Base-by-base conservation (phyloP, 371 early-diverging fungal species). In the Choanephora cucurbitarum region DNA sequence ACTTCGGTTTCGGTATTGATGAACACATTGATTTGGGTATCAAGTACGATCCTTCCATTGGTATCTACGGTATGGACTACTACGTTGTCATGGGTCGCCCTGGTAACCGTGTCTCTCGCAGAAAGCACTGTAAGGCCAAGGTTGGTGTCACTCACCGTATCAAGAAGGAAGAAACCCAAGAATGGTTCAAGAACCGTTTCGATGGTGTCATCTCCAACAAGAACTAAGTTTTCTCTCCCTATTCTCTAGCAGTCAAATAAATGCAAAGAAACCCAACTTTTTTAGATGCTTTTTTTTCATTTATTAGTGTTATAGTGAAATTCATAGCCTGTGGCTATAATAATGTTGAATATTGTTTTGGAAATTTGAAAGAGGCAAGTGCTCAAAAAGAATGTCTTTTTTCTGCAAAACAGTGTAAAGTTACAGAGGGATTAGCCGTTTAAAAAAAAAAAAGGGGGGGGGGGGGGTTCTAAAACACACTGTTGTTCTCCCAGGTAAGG, bases 11-110 rank as follows among this genome's bases (percentile, higher is more conserved):
- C 87, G 99, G 99, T 92, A 94, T 99, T 85, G 91, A 97, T 72
- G 99, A 99, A 87, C 99, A 99, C 88, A 99, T 99, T 66, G 99
- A 99, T 84, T 87, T 99, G 74, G 99, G 99, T 70, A 98, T 99
- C 87, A 99, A 99, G 91, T 99, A 99, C 88, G 99, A 99, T 83
- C 99, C 99, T 46, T 86, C 88, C 79, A 98, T 99, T 72, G 97
- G 98, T 86, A 95, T 95, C 70, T 96, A 95, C 80, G 96, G 95
- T 72, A 93, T 98, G 95, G 97, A 97, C 83, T 97, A 96, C 82
- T 94, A 89, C 85, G 93, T 98, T 69, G 95, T 97, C 81, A 91
- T 99, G 89, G 93, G 94, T 60, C 95, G 98, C 77, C 96, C 97
- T 52, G 99, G 99, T 69, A 82, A 81, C 88, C 92, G 99, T 70